Evolutionary conservation across 345 rosid genomes (phyloP), one percentile per base, ranked within the genome.

Genomic region (Lumnitzera littorea): DNA sequence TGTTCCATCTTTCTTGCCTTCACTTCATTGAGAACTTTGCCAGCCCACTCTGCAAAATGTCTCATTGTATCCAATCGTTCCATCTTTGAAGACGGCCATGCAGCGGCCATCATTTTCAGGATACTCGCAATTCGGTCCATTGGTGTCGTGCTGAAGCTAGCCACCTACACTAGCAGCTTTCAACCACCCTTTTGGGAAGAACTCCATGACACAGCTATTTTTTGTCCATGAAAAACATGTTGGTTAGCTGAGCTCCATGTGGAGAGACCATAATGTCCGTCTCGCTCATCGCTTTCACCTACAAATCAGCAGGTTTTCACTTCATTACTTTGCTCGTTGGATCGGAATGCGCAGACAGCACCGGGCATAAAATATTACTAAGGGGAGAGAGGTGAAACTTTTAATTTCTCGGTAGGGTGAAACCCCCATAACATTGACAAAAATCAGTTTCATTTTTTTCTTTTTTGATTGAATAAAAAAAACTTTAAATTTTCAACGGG

Each of bases 191-290:
- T 79, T 84, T 0, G 91, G 87, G 58, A 73, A 76, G 57, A 89
- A 84, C 64, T 86, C 89, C 91, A 84, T 80, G 10, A 82, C 83
- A 15, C 91, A 82, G 72, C 87, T 82, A 55, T 84, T 67, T 67
- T 61, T 58, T 67, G 51, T 86, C 78, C 91, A 84, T 84, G 12
- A 89, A 66, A 83, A 89, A 70, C 74, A 82, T 56, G 80, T 89
- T 84, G 20, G 91, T 78, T 9, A 84, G 71, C 15, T 89, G 91
- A n/a, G 91, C 89, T 6, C 88, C 95, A 11, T 82, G 91, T 4
- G 91, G 77, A 24, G 86, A 82, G 15, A 80, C 77, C 56, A 86
- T 64, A 55, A 86, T 74, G 62, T 82, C 84, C 7, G 94, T 84
- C 63, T 2, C 62, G 50, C 78, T 78, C 91, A 89, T 81, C 29